phyloP scores from a whole-genome alignment of 2,329 filamentous ascomycete genomes.

The Rhexocercosporidium sp. region DNA sequence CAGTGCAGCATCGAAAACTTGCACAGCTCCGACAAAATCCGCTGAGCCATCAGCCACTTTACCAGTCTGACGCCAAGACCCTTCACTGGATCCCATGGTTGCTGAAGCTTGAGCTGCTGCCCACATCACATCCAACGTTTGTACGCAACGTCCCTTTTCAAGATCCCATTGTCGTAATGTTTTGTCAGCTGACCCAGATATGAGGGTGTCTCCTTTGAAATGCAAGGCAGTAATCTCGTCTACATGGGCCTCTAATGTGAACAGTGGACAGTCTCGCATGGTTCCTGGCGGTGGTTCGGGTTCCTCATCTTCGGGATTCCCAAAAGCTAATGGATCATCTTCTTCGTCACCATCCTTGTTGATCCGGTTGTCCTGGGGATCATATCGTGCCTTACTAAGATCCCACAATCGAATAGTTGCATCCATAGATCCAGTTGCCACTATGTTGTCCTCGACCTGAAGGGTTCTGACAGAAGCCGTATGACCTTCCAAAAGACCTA shows the following conservation, averaged over 20 bases:
- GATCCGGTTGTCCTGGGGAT: constrained; percentile 61
- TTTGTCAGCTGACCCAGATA: constrained; percentile 97
- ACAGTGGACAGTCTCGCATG: constrained; percentile 89
- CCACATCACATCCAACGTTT: constrained; percentile 98
- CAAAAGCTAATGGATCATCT: constrained; percentile 73
- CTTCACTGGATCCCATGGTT: constrained; percentile 65
- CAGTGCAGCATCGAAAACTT: constrained; percentile 94
- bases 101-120: constrained; percentile 88
- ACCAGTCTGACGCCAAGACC: constrained; percentile 72
- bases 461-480: constrained; percentile 90
- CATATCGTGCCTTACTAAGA: constrained; percentile 84
- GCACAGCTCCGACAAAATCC: constrained; percentile 92
- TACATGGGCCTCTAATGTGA: constrained; percentile 86
- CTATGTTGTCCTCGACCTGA: constrained; percentile 94
- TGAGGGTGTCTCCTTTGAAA: constrained; percentile 85
- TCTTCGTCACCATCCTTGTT: constrained; percentile 64
- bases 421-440: constrained; percentile 93
- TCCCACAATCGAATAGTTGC: constrained; percentile 96
- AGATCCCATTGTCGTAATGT: constrained; percentile 97
- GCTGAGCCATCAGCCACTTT: constrained; percentile 71
- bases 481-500: constrained; percentile 90
- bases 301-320: constrained; percentile 69
- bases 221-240: constrained; percentile 94
- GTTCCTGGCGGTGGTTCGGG: constrained; percentile 77
- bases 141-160: constrained; percentile 94